Conservation (phyloP, 768 basidiomycete species). For the Russula earlei region DNA sequence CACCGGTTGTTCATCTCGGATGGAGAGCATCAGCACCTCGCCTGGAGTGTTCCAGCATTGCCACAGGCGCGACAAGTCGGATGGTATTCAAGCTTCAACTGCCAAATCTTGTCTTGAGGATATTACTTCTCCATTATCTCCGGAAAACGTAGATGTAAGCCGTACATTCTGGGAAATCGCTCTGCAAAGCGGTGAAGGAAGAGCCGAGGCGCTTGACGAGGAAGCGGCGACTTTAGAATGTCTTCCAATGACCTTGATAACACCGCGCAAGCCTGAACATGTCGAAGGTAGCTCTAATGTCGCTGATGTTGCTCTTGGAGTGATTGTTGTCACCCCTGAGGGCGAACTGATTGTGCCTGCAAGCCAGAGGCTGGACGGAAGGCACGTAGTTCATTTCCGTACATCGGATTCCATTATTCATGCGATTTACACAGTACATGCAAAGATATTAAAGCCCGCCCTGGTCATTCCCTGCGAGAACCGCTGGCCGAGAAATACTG, state of each 20-base stretch:
- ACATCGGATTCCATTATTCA: neutral
- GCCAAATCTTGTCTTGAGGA: neutral
- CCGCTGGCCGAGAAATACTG: constrained; percentile 6
- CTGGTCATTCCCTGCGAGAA: neutral
- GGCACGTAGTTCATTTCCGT: neutral
- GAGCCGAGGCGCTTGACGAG: neutral
- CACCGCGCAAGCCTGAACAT: neutral
- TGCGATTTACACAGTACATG: neutral
- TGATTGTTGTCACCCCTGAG: neutral
- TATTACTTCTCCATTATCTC: neutral
- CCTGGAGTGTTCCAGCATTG: neutral
- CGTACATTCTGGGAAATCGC: neutral
- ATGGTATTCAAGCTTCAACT: constrained; percentile 2
- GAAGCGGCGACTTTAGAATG: neutral
- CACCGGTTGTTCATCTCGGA: neutral
- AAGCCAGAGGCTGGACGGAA: constrained; percentile 13
- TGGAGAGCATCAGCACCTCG: neutral
- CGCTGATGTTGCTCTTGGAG: neutral
- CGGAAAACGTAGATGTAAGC: neutral
- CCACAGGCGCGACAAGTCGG: constrained; percentile 7
- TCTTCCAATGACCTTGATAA: neutral
- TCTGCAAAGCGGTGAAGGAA: neutral
- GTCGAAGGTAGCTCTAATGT: neutral
- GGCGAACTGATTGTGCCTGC: constrained; percentile 7
- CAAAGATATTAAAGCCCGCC: constrained; percentile 8